Evolutionary conservation across 768 basidiomycete genomes (phyloP).

Genomic region (Cystoderma amianthinum): DNA sequence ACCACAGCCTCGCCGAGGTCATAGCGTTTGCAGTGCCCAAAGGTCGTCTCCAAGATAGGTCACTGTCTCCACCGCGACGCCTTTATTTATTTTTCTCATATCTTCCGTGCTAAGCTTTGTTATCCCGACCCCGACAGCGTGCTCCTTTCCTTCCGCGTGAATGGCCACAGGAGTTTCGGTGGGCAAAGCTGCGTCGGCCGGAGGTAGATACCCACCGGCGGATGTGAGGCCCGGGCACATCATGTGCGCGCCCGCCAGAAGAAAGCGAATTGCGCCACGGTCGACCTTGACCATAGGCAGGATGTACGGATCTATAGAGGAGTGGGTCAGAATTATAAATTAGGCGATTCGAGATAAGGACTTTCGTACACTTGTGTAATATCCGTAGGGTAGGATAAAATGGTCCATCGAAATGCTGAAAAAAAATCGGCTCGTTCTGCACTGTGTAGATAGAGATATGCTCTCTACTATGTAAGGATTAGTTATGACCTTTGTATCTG

Average conservation of each 20-base stretch:
- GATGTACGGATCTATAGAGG: conserved; percentile 73
- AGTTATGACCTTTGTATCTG: conserved; percentile 10
- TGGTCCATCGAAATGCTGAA: conserved; percentile 95
- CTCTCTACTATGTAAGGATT: conserved; percentile 66
- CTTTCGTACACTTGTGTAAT: conserved; percentile 82
- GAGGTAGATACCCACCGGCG: conserved; percentile 81
- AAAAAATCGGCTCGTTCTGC: conserved; percentile 81
- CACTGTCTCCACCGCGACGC: conserved; percentile 82
- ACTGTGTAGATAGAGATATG: conserved; percentile 92
- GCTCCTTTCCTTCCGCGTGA: conserved; percentile 92
- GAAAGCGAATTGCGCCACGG: conserved; percentile 95
- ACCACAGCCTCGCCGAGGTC: conserved; percentile 15
- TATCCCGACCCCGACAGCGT: conserved; percentile 82
- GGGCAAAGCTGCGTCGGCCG: conserved; percentile 57
- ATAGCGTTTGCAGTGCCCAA: conserved; percentile 66
- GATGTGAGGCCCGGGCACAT: conserved; percentile 98
- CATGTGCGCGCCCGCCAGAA: conserved; percentile 91
- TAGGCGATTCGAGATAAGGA: neutral
- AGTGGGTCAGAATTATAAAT: conserved; percentile 3
- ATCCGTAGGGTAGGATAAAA: conserved; percentile 84
- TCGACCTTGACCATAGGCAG: conserved; percentile 87
- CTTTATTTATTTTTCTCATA: conserved; percentile 86
- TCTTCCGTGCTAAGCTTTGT: conserved; percentile 83
- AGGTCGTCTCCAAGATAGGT: conserved; percentile 85
- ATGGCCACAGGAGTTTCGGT: conserved; percentile 82